Percentiles rank a stretch among this genome's conserved stretches.
Evolutionary conservation across 257 asterid genomes (phyloP).

Genomic region (Salvia splendens): DNA sequence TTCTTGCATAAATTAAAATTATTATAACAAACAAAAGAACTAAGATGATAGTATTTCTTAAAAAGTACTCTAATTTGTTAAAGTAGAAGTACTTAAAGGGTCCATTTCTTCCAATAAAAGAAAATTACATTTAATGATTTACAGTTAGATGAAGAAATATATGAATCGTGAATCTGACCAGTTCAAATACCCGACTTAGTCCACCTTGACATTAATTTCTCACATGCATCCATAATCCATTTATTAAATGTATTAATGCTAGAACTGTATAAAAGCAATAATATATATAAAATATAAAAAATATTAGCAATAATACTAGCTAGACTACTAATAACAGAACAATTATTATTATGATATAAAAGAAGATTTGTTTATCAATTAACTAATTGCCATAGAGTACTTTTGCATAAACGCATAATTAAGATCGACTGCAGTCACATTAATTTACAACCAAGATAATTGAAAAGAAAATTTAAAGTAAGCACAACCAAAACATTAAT

Average conservation of each 20-base stretch:
- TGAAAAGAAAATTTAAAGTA: not conserved
- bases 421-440: not conserved
- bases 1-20: too few species aligned
- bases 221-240: slow-evolving; percentile 22
- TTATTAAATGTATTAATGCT: not conserved
- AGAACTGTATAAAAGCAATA: too few species aligned
- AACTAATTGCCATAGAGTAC: not conserved
- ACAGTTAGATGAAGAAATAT: slow-evolving; percentile 18
- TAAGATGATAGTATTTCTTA: too few species aligned
- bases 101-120: too few species aligned
- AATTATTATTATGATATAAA: not conserved
- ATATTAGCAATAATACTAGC: not conserved
- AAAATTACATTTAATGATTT: slow-evolving; percentile 8
- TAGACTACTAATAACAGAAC: not conserved
- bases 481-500: not conserved
- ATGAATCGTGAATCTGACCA: not conserved
- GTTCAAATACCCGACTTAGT: slow-evolving; percentile 22
- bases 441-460: not conserved
- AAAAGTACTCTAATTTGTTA: too few species aligned
- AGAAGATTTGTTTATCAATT: not conserved
- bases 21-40: too few species aligned
- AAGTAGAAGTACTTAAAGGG: too few species aligned
- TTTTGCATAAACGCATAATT: not conserved
- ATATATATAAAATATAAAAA: not conserved
- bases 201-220: slow-evolving; percentile 20